Evolutionary conservation across 805 yeast species (phyloP).

Genomic region (Saccharomyces cerevisiae): DNA sequence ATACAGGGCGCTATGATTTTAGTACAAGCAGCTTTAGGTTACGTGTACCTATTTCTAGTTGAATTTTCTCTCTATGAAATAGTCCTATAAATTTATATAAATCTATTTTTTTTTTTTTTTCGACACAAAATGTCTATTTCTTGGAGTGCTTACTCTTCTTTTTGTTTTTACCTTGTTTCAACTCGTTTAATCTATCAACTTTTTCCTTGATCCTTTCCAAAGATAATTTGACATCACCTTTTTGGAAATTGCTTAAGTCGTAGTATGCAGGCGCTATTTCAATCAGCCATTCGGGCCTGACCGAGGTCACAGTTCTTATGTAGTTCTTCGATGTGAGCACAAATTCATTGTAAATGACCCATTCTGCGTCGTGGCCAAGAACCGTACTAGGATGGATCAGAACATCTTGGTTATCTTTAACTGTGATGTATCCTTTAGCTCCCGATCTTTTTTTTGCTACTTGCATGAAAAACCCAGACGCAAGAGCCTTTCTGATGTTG

Average conservation of each 20-base stretch:
- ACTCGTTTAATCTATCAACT: constrained; percentile 37
- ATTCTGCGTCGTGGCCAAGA: constrained; percentile 78
- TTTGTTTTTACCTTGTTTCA: constrained; percentile 15
- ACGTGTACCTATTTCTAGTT: not conserved
- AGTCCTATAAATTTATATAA: constrained; percentile 1
- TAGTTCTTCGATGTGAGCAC: constrained; percentile 90
- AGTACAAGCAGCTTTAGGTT: not conserved
- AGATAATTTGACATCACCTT: constrained; percentile 64
- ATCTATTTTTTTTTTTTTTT: not conserved
- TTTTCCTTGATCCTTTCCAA: constrained; percentile 53
- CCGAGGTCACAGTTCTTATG: constrained; percentile 84
- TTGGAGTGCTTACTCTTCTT: constrained; percentile 20
- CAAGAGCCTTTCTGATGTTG: constrained; percentile 76
- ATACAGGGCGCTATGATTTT: not conserved
- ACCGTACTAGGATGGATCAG: constrained; percentile 90
- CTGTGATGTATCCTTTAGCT: constrained; percentile 75
- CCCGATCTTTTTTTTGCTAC: constrained; percentile 88
- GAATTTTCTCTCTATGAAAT: not conserved
- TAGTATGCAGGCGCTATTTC: constrained; percentile 67
- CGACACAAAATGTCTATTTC: constrained; percentile 1
- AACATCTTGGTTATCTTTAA: constrained; percentile 94
- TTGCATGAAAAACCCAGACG: constrained; percentile 97
- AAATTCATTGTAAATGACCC: constrained; percentile 92
- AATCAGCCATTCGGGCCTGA: constrained; percentile 87
- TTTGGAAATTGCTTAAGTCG: constrained; percentile 53